Evolutionary conservation across 139 green algal species (phyloP), one percentile per base, ranked within the genome.

Genomic region (Diplosphaera chodatii): DNA sequence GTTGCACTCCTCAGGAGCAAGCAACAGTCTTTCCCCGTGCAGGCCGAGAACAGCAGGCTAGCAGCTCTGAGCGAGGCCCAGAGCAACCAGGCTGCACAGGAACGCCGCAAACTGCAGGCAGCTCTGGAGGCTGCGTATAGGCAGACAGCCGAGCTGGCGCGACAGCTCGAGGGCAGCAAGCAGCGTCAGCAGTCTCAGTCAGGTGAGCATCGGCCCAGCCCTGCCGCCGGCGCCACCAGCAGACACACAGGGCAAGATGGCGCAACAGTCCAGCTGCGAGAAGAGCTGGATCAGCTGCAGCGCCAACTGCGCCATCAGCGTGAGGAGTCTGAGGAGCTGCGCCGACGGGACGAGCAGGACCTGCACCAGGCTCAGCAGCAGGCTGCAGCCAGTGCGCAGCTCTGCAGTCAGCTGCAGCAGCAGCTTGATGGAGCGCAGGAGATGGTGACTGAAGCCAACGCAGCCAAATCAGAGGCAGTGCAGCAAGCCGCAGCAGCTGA

Each of bases 391-490:
- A 15, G 18, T n/a, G 25, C 21, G 21, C 59, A 65, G 4, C 27
- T 21, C 25, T 18, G 25, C 59, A 67, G 55, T 31, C 31, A 67
- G 59, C 59, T 74, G 25, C 28, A 74, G 69, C 55, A 67, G 22
- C 48, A 74, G 55, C 69, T 74, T 4, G 55, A 40, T 22, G 69
- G 67, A n/a, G 69, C 48, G 25, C 21, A 34, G 48, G 16, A 3
- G 13, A 59, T 59, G 13, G 48, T 25, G 16, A 25, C 13, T 18
- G 16, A 23, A 18, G 48, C 48, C 31, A 74, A 23, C 18, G 31
- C 48, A 56, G 69, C 69, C 64, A 56, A 74, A 40, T 22, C 41
- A 13, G 32, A 74, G 32, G 64, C 63, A 29, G 29, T 56, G 55
- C 48, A 67, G 32, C 55, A 55, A 21, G 20, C 41, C 3, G 55